These are phyloP conservation scores for Nakaseomyces sp. DNA, from an alignment of 1,139 yeast genomes.

Conservation along the genomic window DNA sequence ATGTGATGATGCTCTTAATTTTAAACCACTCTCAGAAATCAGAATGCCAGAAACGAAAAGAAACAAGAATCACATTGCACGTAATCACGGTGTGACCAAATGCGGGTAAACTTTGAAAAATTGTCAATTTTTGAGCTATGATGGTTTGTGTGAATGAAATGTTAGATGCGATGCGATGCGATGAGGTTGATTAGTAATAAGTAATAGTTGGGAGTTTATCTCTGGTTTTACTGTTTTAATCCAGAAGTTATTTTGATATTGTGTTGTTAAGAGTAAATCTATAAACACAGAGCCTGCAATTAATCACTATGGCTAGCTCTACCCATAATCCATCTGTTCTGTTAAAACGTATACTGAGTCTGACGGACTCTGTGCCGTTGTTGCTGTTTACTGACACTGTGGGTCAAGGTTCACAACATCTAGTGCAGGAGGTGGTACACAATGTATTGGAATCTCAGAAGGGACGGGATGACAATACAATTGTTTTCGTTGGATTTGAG, in stretches of 20 bases:
- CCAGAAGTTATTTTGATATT: too few relatives aligned
- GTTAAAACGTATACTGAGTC: conserved; percentile 50
- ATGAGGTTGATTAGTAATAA: too few relatives aligned
- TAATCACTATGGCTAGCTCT: conserved; percentile 33
- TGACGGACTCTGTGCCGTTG: conserved; percentile 69
- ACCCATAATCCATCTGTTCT: conserved; percentile 50
- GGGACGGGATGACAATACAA: conserved; percentile 19
- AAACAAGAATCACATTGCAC: too few relatives aligned
- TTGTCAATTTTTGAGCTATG: too few relatives aligned
- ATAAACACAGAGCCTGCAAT: neutral
- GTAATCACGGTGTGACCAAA: too few relatives aligned
- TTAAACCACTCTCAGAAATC: too few relatives aligned
- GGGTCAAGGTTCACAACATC: conserved; percentile 51
- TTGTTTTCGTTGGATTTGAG: conserved; percentile 56
- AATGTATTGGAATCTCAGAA: conserved; percentile 27
- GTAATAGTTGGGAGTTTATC: too few relatives aligned
- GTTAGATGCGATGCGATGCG: too few relatives aligned
- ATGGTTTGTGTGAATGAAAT: too few relatives aligned
- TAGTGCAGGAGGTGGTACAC: conserved; percentile 50
- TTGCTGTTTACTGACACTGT: conserved; percentile 60
- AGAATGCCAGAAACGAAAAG: too few relatives aligned
- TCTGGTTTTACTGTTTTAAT: too few relatives aligned
- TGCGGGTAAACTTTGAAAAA: neutral
- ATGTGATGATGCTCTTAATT: too few relatives aligned
- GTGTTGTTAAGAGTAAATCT: neutral